Conservation (phyloP, 2,329 filamentous ascomycete genomes). For the Colletotrichum orchidophilum region DNA sequence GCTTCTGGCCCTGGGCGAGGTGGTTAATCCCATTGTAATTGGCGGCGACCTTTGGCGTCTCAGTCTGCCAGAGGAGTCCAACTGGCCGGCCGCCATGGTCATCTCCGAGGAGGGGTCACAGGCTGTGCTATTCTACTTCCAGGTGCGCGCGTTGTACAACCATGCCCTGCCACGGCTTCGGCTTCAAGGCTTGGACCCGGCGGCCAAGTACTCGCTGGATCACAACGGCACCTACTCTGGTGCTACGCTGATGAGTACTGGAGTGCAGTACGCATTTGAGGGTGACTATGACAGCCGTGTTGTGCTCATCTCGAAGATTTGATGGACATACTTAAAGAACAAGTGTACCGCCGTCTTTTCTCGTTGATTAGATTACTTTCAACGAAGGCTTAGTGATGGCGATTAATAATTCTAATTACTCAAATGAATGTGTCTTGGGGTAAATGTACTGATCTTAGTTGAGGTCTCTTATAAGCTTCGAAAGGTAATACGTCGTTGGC, state of each 20-base stretch:
- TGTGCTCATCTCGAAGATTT: conserved; percentile 61
- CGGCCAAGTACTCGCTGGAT: conserved; percentile 60
- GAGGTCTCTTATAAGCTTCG: too few relatives aligned
- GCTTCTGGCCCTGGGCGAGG: conserved; percentile 63
- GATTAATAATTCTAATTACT: not conserved
- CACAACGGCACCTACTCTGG: conserved; percentile 63
- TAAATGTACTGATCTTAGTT: not conserved
- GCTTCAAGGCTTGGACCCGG: conserved; percentile 65
- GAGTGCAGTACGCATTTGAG: conserved; percentile 61
- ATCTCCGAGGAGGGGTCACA: conserved; percentile 59
- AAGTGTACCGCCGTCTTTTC: not conserved
- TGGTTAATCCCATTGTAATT: conserved; percentile 68
- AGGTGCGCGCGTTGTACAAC: conserved; percentile 62
- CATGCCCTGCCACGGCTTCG: conserved; percentile 62
- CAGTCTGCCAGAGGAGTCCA: conserved; percentile 64
- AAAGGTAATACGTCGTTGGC: too few relatives aligned
- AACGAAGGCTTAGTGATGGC: not conserved
- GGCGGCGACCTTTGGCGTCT: conserved; percentile 69
- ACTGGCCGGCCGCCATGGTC: conserved; percentile 71
- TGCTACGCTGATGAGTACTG: conserved; percentile 69
- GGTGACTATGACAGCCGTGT: conserved; percentile 67
- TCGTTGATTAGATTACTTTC: not conserved
- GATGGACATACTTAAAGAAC: not conserved
- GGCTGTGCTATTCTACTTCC: conserved; percentile 69
- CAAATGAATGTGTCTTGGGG: not conserved